phyloP scores from a whole-genome alignment of 305 asterid species.

The Ajuga reptans region DNA sequence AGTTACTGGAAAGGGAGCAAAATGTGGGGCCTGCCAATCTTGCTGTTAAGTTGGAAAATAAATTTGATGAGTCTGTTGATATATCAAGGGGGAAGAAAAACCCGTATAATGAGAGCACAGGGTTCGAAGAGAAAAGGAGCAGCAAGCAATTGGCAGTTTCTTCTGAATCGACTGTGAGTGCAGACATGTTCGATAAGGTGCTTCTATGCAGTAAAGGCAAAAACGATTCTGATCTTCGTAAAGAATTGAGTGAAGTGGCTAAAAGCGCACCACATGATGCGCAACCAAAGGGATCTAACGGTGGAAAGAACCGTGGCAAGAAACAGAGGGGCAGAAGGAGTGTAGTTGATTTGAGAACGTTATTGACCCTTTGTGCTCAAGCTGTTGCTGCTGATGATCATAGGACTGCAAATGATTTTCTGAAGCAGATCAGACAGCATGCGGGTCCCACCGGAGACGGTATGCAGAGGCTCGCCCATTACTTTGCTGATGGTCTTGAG shows the following conservation, averaged over 20 bases:
- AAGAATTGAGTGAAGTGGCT: conserved; percentile 41
- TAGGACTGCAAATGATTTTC: conserved; percentile 52
- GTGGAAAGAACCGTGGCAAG: conserved; percentile 46
- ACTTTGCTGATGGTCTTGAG: conserved; percentile 73
- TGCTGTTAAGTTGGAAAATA: conserved; percentile 38
- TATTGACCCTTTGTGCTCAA: conserved; percentile 76
- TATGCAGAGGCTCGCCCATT: conserved; percentile 67
- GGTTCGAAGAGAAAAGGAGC: conserved; percentile 39
- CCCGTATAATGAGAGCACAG: conserved; percentile 27
- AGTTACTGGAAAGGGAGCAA: conserved; percentile 25
- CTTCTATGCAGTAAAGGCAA: conserved; percentile 60
- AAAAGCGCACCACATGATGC: conserved; percentile 28
- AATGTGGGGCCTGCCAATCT: not conserved
- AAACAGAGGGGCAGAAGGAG: conserved; percentile 42
- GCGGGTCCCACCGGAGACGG: conserved; percentile 65
- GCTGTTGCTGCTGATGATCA: conserved; percentile 75
- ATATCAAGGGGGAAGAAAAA: conserved; percentile 54
- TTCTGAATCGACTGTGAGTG: conserved; percentile 48
- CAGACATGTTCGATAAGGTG: conserved; percentile 60
- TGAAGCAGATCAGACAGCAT: conserved; percentile 60
- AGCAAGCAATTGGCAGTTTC: conserved; percentile 63
- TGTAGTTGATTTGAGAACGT: conserved; percentile 62
- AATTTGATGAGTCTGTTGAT: conserved; percentile 20
- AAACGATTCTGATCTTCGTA: conserved; percentile 52
- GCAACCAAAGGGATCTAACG: conserved; percentile 31